phyloP scores from a whole-genome alignment of 345 rosid species.

The Firmiana major region DNA sequence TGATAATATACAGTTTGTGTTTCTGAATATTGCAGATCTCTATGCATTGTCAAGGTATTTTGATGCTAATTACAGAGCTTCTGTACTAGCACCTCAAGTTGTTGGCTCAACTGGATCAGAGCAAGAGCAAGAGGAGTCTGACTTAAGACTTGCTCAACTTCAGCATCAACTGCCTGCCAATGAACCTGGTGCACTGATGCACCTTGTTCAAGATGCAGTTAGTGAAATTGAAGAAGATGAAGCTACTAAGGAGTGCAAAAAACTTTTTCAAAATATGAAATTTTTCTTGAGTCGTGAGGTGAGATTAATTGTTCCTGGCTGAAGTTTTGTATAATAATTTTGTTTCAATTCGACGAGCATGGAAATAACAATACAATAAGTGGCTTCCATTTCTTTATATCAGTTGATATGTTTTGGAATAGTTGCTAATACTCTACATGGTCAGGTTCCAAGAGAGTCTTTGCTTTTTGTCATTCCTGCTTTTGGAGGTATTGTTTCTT shows the following conservation, averaged over 20 bases:
- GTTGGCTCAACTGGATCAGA: conserved; percentile 39
- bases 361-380: neutral
- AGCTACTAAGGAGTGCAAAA: conserved; percentile 74
- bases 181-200: conserved; percentile 94
- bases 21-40: conserved; percentile 54
- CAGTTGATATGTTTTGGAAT: neutral
- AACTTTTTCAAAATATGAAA: conserved; percentile 65
- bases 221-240: conserved; percentile 82
- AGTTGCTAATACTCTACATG: neutral
- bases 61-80: conserved; percentile 48
- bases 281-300: conserved; percentile 97
- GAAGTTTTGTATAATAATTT: neutral
- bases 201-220: conserved; percentile 60
- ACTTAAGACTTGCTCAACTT: conserved; percentile 87
- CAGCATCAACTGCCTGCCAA: conserved; percentile 91
- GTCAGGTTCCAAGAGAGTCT: conserved; percentile 93
- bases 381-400: neutral
- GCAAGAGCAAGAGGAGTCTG: conserved; percentile 56
- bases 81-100: conserved; percentile 33
- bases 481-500: conserved; percentile 90
- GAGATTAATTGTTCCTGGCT: conserved; percentile 14
- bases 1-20: neutral
- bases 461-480: conserved; percentile 86
- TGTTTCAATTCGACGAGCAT: neutral
- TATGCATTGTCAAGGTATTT: conserved; percentile 84